These are phyloP conservation scores for Leccinum angustisporum DNA, from an alignment of 1,284 basidiomycete genomes.

Conservation along the genomic window DNA sequence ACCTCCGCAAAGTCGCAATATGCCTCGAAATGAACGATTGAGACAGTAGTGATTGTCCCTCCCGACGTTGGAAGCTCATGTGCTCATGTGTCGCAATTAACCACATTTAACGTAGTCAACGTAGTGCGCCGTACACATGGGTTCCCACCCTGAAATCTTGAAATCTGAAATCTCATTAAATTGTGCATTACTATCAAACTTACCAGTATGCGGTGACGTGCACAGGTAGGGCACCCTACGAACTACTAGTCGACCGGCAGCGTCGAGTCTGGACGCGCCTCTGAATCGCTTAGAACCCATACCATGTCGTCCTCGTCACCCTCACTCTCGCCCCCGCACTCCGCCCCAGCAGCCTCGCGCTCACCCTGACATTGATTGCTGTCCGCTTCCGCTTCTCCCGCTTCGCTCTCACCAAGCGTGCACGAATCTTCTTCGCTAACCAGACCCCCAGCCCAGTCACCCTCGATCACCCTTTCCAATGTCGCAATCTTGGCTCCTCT, in stretches of 20 bases:
- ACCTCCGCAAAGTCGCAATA: constrained; percentile 14
- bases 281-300: constrained; percentile 35
- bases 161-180: neutral
- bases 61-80: neutral
- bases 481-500: constrained; percentile 65
- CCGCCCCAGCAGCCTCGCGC: neutral
- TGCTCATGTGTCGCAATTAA: neutral
- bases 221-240: neutral
- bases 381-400: constrained; percentile 23
- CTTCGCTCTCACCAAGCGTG: constrained; percentile 41
- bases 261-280: constrained; percentile 7
- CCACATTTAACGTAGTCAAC: neutral
- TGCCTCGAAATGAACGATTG: constrained; percentile 16
- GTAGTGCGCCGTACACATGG: constrained; percentile 17
- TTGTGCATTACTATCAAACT: constrained; percentile 2
- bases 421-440: constrained; percentile 59
- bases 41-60: constrained; percentile 5
- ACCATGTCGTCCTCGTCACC: constrained; percentile 35
- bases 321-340: neutral
- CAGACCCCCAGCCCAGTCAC: constrained; percentile 58
- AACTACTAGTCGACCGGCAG: constrained; percentile 3
- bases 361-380: neutral
- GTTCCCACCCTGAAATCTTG: neutral
- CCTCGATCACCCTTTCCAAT: constrained; percentile 47
- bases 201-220: constrained; percentile 7